A percentile compares a stretch with the other conserved stretches of the same genome.
Evolutionary conservation across 108 stramenopile genomes (phyloP).

Genomic region (Cyclotella atomus): DNA sequence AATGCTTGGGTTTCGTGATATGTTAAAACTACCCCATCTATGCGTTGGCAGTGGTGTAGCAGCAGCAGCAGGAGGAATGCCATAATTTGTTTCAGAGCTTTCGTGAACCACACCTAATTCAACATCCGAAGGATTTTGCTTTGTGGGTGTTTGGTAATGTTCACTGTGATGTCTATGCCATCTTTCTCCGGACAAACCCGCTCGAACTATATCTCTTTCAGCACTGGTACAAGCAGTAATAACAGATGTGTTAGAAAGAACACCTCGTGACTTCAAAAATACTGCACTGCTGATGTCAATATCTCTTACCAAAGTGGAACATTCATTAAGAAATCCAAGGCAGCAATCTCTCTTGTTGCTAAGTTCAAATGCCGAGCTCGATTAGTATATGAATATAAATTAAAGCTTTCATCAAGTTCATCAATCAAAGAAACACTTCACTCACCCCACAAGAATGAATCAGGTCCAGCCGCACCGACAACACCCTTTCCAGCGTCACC

Average conservation of each 20-base stretch:
- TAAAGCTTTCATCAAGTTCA: too few species aligned
- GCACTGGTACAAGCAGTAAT: too few species aligned
- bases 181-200: conserved; percentile 49
- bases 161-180: conserved; percentile 26
- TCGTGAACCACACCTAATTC: conserved; percentile 5
- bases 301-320: conserved; percentile 60
- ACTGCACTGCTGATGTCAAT: too few species aligned
- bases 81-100: conserved; percentile 6
- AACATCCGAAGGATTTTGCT: neutral
- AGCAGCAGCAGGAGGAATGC: neutral
- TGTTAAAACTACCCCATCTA: conserved; percentile 8
- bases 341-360: conserved; percentile 88
- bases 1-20: conserved; percentile 9
- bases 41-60: too few species aligned
- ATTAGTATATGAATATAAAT: too few species aligned
- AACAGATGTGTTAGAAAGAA: too few species aligned
- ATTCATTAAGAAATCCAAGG: conserved; percentile 82
- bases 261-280: too few species aligned
- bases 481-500: neutral
- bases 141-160: conserved; percentile 7
- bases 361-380: too few species aligned
- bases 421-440: too few species aligned
- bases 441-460: conserved; percentile 55
- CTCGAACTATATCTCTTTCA: conserved; percentile 68
- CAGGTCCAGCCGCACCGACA: neutral